Evolutionary conservation across 2,329 filamentous ascomycete species (phyloP).

Genomic region (Talaromyces piceae): DNA sequence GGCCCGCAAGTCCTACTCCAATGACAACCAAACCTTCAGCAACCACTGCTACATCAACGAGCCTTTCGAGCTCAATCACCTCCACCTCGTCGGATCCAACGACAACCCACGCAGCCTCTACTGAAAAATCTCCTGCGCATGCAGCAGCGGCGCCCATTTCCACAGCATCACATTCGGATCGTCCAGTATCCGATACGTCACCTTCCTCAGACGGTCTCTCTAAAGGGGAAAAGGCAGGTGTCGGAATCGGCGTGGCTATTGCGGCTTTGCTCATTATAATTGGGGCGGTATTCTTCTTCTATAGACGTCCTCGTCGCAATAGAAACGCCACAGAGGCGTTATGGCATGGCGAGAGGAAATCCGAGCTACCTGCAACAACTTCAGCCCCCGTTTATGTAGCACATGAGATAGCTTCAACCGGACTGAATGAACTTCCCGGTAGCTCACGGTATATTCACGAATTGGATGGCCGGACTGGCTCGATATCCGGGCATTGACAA

Average conservation of each 20-base stretch:
- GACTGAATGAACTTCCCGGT: not conserved
- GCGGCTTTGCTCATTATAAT: not conserved
- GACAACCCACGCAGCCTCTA: not conserved
- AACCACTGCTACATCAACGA: not conserved
- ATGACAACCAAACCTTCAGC: not conserved
- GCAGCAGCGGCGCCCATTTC: not conserved
- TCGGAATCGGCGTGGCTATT: conserved; percentile 1
- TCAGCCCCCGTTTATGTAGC: not conserved
- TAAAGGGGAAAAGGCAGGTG: conserved; percentile 4
- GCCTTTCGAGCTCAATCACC: not conserved
- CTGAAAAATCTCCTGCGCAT: not conserved
- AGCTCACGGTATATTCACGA: no score
- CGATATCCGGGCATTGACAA: no score
- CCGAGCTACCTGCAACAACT: not conserved
- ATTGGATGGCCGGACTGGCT: no score
- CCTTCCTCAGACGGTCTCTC: not conserved
- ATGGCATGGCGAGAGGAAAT: not conserved
- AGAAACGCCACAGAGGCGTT: not conserved
- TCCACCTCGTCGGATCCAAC: not conserved
- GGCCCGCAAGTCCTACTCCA: not conserved
- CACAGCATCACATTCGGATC: not conserved
- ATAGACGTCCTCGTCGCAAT: not conserved
- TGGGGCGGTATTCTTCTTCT: not conserved
- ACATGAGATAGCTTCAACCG: not conserved
- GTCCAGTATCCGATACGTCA: not conserved